Base-by-base conservation (phyloP, 805 yeast genomes). In the Brettanomyces anomalus region DNA sequence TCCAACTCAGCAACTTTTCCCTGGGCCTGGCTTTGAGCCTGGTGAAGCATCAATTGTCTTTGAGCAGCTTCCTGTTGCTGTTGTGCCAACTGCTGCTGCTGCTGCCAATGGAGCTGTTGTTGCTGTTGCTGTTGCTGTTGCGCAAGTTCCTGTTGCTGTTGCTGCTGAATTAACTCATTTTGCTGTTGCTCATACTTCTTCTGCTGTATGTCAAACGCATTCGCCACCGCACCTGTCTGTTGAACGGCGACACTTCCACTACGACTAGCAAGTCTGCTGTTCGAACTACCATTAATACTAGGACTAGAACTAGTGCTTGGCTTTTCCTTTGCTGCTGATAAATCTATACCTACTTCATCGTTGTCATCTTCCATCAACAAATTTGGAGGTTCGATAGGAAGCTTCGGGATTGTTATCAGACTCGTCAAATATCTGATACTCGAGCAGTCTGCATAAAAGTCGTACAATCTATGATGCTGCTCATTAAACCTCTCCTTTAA, bases 381-480 rank as follows among this genome's bases (percentile, higher is more conserved):
- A 45, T 75, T 72, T 7, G 90, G 90, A 4, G 87, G 74, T 33
- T 68, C 72, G 46, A 62, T 60, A 1, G 79, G 70, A 45, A 82
- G 66, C 49, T 78, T 74, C 24, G 96, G 96, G 49, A 85, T 79
- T 2, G 87, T 81, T 38, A 89, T 81, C 58, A 89, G 72, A 31
- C 89, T 76, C 2, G 94, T 78, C 55, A 89, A 71, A 54, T 81
- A 86, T 58, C 83, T 82, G 47, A 90, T 77, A 0, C 90, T 77
- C 5, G 90, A 82, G 58, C 96, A 87, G 54, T 89, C 96, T 20
- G 90, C 85, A 64, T 85, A 90, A 52, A 90, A 87, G 52, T 85
- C 90, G 56, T 79, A 77, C 41, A 90, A 65, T 41, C 83, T 67
- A 42, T 73, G 66, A 52, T 79, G 83, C 59, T 87, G 95, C 16